Evolutionary conservation across 768 basidiomycete species (phyloP).

Genomic region (button mushroom (Agaricus bisporus)): DNA sequence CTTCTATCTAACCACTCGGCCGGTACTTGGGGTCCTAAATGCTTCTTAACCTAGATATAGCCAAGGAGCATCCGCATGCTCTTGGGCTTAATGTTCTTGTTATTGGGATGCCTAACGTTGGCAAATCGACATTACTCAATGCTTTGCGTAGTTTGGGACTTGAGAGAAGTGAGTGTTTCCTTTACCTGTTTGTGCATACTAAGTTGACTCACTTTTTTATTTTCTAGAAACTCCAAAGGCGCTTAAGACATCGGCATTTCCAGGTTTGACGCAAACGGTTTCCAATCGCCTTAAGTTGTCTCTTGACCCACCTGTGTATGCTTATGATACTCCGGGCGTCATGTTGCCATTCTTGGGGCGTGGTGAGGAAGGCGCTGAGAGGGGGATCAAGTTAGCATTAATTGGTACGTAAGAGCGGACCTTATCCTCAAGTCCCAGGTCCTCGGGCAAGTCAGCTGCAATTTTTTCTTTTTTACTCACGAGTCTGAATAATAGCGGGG

Average conservation of each 20-base stretch:
- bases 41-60: slow-evolving; percentile 44
- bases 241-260: slow-evolving; percentile 80
- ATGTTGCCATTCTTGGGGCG: slow-evolving; percentile 93
- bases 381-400: slow-evolving; percentile 87
- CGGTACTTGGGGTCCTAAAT: slow-evolving; percentile 1
- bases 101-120: slow-evolving; percentile 98
- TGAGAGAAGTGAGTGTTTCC: slow-evolving; percentile 58
- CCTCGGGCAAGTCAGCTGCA: slow-evolving; percentile 15
- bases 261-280: slow-evolving; percentile 84
- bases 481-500: slow-evolving; percentile 50
- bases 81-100: slow-evolving; percentile 86
- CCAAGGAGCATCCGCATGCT: slow-evolving; percentile 60
- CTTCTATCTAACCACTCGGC: slow-evolving; percentile 12
- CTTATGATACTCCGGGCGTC: slow-evolving; percentile 93
- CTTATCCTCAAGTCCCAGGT: slow-evolving; percentile 11
- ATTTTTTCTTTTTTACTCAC: slow-evolving; percentile 11
- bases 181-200: no score
- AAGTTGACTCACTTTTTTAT: neutral
- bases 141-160: slow-evolving; percentile 84
- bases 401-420: slow-evolving; percentile 62
- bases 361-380: slow-evolving; percentile 81
- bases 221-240: slow-evolving; percentile 75
- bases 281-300: slow-evolving; percentile 87
- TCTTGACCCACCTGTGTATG: slow-evolving; percentile 78
- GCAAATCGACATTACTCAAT: slow-evolving; percentile 93